Percentiles rank a stretch among this genome's conserved stretches.
phyloP scores from a whole-genome alignment of 202 grass and related monocot genomes.

The Musa balbisiana region DNA sequence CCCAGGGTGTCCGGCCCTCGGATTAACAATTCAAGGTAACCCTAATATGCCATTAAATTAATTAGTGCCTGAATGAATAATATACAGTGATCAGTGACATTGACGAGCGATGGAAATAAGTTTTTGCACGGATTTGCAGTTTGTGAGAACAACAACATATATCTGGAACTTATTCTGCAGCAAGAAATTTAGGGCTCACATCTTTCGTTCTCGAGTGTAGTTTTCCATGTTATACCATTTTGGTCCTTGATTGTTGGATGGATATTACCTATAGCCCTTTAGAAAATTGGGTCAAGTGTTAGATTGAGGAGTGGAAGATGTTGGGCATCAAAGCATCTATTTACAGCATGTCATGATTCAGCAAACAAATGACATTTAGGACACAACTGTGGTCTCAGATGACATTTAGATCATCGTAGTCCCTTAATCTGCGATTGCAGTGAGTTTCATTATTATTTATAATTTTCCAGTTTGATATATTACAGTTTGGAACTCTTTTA shows the following conservation, averaged over 20 bases:
- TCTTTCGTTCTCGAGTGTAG: background rate
- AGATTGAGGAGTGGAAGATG: background rate
- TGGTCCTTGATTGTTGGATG: background rate
- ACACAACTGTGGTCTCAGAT: no score
- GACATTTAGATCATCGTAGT: background rate
- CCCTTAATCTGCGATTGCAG: background rate
- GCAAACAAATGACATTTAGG: background rate
- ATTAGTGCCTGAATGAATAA: background rate
- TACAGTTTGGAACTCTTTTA: no score
- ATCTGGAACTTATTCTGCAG: no score
- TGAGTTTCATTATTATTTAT: background rate
- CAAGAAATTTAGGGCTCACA: no score
- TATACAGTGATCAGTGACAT: no score
- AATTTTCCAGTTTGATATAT: no score
- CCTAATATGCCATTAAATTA: background rate
- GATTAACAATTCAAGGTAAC: constrained; percentile 89
- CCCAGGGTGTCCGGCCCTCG: constrained; percentile 69
- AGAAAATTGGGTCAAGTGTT: background rate
- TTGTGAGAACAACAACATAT: no score
- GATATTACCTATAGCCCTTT: background rate
- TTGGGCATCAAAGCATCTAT: background rate
- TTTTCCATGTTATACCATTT: background rate
- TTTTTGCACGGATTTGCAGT: no score
- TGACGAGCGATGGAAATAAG: no score
- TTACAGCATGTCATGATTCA: background rate